phyloP scores from a whole-genome alignment of 2,329 filamentous ascomycete species.

The Colletotrichum sp. region DNA sequence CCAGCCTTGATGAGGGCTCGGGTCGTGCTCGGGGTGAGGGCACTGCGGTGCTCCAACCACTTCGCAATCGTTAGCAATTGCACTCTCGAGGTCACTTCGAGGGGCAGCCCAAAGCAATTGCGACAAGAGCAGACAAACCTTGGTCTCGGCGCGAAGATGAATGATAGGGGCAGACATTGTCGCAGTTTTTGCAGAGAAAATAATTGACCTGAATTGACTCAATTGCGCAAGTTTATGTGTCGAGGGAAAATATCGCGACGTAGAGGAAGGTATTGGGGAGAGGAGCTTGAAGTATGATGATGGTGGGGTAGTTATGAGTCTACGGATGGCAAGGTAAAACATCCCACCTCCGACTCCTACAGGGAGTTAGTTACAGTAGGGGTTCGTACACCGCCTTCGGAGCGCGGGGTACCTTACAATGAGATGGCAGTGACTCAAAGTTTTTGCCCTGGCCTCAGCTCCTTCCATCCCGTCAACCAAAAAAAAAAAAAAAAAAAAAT shows the following conservation, averaged over 20 bases:
- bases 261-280: neutral
- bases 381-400: constrained; percentile 14
- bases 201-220: neutral
- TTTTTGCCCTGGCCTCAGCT: neutral
- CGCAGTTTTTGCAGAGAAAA: neutral
- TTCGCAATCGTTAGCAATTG: neutral
- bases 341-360: constrained; percentile 16
- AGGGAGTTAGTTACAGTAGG: neutral
- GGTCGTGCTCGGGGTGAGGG: constrained; percentile 42
- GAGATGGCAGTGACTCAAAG: constrained; percentile 9
- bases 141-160: constrained; percentile 64
- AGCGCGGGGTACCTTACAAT: constrained; percentile 14
- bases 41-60: constrained; percentile 60
- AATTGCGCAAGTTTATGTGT: neutral
- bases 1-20: constrained; percentile 72
- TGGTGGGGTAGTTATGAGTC: constrained; percentile 12
- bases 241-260: neutral
- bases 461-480: neutral
- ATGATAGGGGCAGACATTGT: constrained; percentile 33
- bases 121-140: constrained; percentile 27
- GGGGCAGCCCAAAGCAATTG: neutral
- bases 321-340: neutral
- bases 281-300: neutral
- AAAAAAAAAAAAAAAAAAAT: neutral
- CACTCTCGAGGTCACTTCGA: neutral